Evolutionary conservation across 2,329 filamentous ascomycete genomes (phyloP).

Genomic region (Truncatella angustata): DNA sequence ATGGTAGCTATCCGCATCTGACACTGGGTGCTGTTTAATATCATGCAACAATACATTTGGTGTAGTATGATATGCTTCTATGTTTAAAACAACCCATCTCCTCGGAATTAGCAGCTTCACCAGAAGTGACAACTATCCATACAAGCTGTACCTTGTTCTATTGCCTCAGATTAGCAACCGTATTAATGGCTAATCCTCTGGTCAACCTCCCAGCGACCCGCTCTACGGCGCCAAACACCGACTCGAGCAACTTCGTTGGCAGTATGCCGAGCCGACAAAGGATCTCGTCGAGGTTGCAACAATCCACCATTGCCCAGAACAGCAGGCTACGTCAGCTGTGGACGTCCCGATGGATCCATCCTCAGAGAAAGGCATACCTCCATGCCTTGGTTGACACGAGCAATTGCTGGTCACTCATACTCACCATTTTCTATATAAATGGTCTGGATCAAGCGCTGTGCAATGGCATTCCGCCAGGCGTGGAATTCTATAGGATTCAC

Average conservation of each 20-base stretch:
- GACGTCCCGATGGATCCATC: neutral
- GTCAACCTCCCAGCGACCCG: too few species aligned
- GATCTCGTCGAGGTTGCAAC: neutral
- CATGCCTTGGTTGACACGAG: neutral
- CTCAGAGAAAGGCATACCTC: neutral
- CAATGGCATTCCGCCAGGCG: too few species aligned
- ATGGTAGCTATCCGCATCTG: too few species aligned
- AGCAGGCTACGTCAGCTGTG: neutral
- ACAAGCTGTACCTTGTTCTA: neutral
- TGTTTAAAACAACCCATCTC: conserved; percentile 1
- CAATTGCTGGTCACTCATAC: neutral
- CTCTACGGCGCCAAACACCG: neutral
- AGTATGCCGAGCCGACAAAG: neutral
- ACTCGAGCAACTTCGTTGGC: neutral
- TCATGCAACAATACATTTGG: too few species aligned
- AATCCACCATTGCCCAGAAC: neutral
- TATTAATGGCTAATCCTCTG: too few species aligned
- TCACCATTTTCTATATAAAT: neutral
- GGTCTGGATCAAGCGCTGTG: neutral
- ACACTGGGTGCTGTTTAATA: too few species aligned
- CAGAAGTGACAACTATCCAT: neutral
- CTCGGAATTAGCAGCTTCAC: neutral
- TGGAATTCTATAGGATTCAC: neutral
- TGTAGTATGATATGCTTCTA: neutral
- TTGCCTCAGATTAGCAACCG: too few species aligned